Base-by-base conservation (phyloP, 2,329 filamentous ascomycete genomes). In the Fusarium praegraminearum region DNA sequence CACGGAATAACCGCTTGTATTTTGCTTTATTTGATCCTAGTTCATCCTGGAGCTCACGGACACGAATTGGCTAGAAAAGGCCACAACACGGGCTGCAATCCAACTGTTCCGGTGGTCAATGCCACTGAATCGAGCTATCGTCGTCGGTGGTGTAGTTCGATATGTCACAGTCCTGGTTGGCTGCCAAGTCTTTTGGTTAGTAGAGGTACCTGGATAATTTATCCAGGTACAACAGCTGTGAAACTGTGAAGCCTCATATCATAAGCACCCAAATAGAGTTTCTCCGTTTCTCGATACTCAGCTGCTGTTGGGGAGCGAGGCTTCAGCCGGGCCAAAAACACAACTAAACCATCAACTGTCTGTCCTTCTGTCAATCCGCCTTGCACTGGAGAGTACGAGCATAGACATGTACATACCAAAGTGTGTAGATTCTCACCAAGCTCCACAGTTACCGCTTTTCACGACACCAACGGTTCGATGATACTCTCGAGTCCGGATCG, bases 1-100 rank as follows among this genome's bases (percentile, higher is more conserved):
- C 65, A 61, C 52, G 45, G 32, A 69, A n/a, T 44, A 35, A 51
- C 36, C 40, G 40, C 30, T 36, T 53, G 40, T 30, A 24, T 46
- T 44, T 57, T 46, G 30, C 47, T 43, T 18, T 35, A 18, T 41
- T 52, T 18, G 20, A 32, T 15, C 13, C 15, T 18, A 41, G 11
- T n/a, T 30, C 15, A 12, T 20, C 20, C 10, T 47, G 18, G 24
- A 13, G 8, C n/a, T 49, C 30, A 15, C 9, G 36, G 49, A 40
- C 13, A 40, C 45, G 41, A 62, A 38, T 45, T 22, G 38, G 40
- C 20, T 32, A 36, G 50, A n/a, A 35, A 43, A 26, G 9, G 20
- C 22, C 26, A 57, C 11, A 11, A 11, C 9, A 13, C 22, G 20
- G 13, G 15, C 28, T 52, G 16, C 18, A 20, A 16, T 18, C 18